Evolutionary conservation across 208 protist genomes (phyloP).

Genomic region (Trypanosoma congolense): DNA sequence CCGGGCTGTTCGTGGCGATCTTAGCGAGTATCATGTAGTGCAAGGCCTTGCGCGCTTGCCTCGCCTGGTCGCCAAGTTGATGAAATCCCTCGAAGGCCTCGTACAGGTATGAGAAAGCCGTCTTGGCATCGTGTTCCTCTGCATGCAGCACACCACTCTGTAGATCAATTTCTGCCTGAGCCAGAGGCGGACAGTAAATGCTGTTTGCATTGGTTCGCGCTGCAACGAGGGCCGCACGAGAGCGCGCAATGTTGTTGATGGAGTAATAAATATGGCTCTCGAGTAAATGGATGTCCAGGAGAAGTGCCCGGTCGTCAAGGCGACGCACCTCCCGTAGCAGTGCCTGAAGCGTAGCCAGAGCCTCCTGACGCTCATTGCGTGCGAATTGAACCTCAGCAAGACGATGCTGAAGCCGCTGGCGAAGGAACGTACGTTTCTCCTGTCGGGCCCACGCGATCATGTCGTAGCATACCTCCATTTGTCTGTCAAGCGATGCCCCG

Average conservation of each 20-base stretch:
- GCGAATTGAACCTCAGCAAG: conserved; percentile 92
- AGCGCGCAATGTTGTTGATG: conserved; percentile 91
- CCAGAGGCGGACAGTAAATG: conserved; percentile 97
- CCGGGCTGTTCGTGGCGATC: conserved; percentile 76
- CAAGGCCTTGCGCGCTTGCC: conserved; percentile 82
- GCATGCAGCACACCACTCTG: conserved; percentile 96
- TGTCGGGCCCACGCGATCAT: conserved; percentile 93
- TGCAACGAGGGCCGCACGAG: conserved; percentile 93
- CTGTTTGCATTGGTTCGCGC: conserved; percentile 96
- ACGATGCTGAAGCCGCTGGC: conserved; percentile 94
- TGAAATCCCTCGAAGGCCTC: conserved; percentile 98
- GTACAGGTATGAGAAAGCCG: conserved; percentile 98
- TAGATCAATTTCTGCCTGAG: conserved; percentile 98
- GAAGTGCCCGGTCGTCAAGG: conserved; percentile 97
- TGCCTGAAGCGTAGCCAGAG: conserved; percentile 70
- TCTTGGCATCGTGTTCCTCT: conserved; percentile 98
- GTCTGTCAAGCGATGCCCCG: conserved; percentile 66
- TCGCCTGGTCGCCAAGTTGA: conserved; percentile 75
- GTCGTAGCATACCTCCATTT: conserved; percentile 91
- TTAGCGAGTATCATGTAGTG: conserved; percentile 98
- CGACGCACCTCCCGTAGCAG: conserved; percentile 94
- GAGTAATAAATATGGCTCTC: conserved; percentile 94
- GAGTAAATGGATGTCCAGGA: conserved; percentile 97
- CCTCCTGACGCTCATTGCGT: conserved; percentile 67
- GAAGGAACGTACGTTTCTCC: conserved; percentile 96